These are phyloP conservation scores for Stagonosporopsis rhizophila DNA, from an alignment of 2,329 filamentous ascomycete genomes.

Conservation along the genomic window DNA sequence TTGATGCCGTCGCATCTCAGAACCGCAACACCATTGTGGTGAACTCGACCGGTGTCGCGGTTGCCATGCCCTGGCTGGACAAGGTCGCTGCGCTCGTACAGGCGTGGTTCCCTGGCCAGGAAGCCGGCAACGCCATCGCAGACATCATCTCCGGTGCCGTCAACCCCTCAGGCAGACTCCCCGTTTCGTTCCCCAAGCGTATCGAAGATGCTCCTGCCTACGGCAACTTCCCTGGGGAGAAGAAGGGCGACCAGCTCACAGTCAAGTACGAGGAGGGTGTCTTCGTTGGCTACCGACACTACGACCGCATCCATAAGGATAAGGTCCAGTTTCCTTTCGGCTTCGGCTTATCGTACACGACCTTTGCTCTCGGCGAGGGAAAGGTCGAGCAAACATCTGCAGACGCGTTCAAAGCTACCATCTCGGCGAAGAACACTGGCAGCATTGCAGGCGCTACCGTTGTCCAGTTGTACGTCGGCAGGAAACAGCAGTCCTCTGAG, in stretches of 20 bases:
- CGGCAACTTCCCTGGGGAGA: slow-evolving; percentile 50
- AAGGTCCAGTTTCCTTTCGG: slow-evolving; percentile 54
- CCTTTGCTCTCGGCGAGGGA: slow-evolving; percentile 56
- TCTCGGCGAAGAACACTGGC: slow-evolving; percentile 62
- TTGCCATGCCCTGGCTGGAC: slow-evolving; percentile 72
- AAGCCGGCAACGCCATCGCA: slow-evolving; percentile 52
- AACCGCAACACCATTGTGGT: slow-evolving; percentile 77
- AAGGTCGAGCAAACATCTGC: slow-evolving; percentile 68
- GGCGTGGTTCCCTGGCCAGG: slow-evolving; percentile 54
- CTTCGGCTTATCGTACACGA: slow-evolving; percentile 50
- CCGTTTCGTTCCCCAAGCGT: slow-evolving; percentile 49
- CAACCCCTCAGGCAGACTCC: slow-evolving; percentile 50
- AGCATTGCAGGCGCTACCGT: slow-evolving; percentile 57
- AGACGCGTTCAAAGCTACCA: slow-evolving; percentile 37
- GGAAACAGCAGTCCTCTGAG: slow-evolving; percentile 38
- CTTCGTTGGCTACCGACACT: slow-evolving; percentile 63
- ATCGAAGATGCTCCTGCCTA: slow-evolving; percentile 48
- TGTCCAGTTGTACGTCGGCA: slow-evolving; percentile 66
- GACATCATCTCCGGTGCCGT: slow-evolving; percentile 51
- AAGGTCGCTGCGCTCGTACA: slow-evolving; percentile 49
- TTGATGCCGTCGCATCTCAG: slow-evolving; percentile 68
- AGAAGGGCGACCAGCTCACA: slow-evolving; percentile 65
- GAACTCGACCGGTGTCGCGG: slow-evolving; percentile 78
- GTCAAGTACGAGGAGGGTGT: slow-evolving; percentile 62
- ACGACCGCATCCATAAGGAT: slow-evolving; percentile 66